A percentile compares a stretch with the other conserved stretches of the same genome.
These are phyloP conservation scores for Coemansia sp. DNA, from an alignment of 192 early-diverging fungal species.

Conservation along the genomic window DNA sequence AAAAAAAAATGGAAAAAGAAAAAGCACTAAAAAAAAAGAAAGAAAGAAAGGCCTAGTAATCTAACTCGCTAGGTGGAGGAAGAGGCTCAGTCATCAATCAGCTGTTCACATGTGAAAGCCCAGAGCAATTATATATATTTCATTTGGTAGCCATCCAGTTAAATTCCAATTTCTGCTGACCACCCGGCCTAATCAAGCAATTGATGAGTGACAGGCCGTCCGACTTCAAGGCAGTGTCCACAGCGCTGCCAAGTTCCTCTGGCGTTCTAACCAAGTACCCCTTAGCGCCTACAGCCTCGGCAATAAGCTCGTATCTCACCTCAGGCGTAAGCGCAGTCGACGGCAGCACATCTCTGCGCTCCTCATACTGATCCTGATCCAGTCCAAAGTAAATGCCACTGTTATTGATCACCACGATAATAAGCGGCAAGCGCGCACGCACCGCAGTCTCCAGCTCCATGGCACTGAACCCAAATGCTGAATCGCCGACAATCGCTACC, in stretches of 20 bases:
- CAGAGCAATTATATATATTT: background rate
- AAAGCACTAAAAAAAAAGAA: background rate
- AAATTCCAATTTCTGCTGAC: constrained; percentile 61
- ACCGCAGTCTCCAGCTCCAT: constrained; percentile 79
- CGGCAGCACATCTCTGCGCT: constrained; percentile 54
- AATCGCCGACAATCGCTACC: constrained; percentile 75
- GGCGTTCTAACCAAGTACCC: constrained; percentile 64
- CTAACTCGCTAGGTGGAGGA: background rate
- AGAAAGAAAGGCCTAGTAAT: background rate
- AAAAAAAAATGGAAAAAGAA: background rate
- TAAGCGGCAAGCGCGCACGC: constrained; percentile 61
- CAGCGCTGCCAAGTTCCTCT: constrained; percentile 58
- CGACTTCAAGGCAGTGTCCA: constrained; percentile 49
- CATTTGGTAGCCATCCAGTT: constrained; percentile 55
- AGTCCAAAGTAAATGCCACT: constrained; percentile 77
- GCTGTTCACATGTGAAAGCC: background rate
- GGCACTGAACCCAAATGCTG: constrained; percentile 80
- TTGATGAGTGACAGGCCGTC: constrained; percentile 66
- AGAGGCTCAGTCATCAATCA: constrained; percentile 3
- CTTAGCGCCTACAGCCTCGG: constrained; percentile 65
- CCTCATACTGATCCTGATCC: constrained; percentile 54
- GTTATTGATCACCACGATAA: constrained; percentile 80
- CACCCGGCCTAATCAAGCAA: constrained; percentile 66
- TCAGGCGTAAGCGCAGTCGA: constrained; percentile 66
- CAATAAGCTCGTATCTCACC: constrained; percentile 70